Percentiles rank a stretch among this genome's conserved stretches.
These are phyloP conservation scores for Blastomyces percursus DNA, from an alignment of 2,329 filamentous ascomycete genomes.

Conservation along the genomic window DNA sequence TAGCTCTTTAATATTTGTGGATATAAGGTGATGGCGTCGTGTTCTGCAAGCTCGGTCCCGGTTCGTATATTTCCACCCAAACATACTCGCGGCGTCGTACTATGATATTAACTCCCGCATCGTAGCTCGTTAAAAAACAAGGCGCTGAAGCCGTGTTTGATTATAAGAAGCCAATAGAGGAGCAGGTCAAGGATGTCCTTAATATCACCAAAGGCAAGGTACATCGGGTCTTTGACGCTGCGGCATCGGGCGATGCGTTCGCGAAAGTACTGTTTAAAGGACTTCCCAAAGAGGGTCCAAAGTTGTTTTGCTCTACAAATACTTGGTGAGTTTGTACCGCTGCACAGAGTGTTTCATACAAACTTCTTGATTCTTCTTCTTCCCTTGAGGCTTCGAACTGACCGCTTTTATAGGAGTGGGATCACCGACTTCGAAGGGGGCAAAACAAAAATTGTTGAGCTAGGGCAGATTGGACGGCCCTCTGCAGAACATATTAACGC, in stretches of 20 bases:
- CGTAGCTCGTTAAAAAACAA: conserved; percentile 20
- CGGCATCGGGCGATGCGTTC: conserved; percentile 21
- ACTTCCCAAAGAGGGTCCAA: conserved; percentile 11
- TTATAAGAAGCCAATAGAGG: conserved; percentile 21
- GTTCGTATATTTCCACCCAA: conserved; percentile 11
- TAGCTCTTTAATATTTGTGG: conserved; percentile 22
- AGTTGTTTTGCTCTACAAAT: conserved; percentile 20
- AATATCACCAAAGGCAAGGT: conserved; percentile 20
- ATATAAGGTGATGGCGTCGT: conserved; percentile 25
- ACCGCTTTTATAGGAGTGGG: conserved; percentile 7
- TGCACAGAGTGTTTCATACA: no score
- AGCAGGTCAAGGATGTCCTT: conserved; percentile 21
- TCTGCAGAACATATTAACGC: conserved; percentile 16
- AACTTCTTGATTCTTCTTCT: not conserved
- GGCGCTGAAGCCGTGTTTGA: conserved; percentile 22
- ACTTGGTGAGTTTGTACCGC: conserved; percentile 5
- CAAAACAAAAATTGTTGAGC: conserved; percentile 14
- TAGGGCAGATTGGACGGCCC: conserved; percentile 15
- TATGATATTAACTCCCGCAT: not conserved
- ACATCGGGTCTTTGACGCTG: conserved; percentile 23
- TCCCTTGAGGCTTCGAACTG: not conserved
- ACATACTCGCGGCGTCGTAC: not conserved
- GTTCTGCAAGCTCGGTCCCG: conserved; percentile 20
- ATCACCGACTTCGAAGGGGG: conserved; percentile 18
- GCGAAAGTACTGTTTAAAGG: conserved; percentile 18